phyloP scores from a whole-genome alignment of 1,284 basidiomycete genomes.

The Ustilago curta region DNA sequence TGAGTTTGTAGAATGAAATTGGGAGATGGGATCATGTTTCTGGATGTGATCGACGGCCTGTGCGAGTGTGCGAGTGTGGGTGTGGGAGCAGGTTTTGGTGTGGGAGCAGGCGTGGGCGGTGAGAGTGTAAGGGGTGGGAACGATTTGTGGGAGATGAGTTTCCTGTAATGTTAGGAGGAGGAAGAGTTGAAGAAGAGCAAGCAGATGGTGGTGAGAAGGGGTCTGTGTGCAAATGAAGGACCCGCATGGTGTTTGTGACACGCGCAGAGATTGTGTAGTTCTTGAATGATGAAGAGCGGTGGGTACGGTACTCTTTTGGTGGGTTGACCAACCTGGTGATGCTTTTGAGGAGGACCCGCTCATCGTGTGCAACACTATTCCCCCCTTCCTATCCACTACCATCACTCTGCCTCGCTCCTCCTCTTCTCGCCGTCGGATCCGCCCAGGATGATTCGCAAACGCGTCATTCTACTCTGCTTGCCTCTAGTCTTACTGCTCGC shows the following conservation, averaged over 20 bases:
- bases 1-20: conserved; percentile 41
- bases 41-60: neutral
- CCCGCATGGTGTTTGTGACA: neutral
- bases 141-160: neutral
- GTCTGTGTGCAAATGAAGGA: neutral
- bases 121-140: neutral
- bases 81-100: too few species aligned
- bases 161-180: neutral
- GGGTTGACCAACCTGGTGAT: neutral
- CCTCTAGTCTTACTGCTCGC: neutral
- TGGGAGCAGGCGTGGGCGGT: neutral
- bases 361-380: neutral
- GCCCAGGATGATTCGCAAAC: neutral
- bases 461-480: neutral
- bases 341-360: too few species aligned
- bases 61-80: conserved; percentile 1
- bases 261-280: neutral
- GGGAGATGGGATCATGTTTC: neutral
- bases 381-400: neutral
- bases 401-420: neutral
- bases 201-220: neutral
- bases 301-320: neutral
- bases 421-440: neutral
- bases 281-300: neutral
- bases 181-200: neutral